phyloP scores from a whole-genome alignment of 2,329 filamentous ascomycete species.

The Lachnellula arida region DNA sequence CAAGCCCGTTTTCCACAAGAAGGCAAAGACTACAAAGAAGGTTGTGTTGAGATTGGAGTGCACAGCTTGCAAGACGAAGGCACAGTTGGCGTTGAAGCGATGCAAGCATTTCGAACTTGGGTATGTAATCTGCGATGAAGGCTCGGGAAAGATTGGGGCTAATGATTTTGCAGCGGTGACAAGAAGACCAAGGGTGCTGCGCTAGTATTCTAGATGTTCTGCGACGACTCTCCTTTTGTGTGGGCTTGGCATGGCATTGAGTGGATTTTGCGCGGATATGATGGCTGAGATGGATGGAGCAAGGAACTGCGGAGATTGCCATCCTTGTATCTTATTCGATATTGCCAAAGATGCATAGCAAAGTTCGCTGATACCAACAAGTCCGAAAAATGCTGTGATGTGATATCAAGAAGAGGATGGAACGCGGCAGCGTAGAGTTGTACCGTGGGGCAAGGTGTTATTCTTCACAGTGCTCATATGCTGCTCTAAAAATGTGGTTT shows the following conservation, averaged over 20 bases:
- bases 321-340: constrained; percentile 29
- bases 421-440: no score
- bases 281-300: constrained; percentile 23
- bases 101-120: constrained; percentile 99
- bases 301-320: constrained; percentile 18
- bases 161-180: constrained; percentile 73
- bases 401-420: neutral
- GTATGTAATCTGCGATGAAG: constrained; percentile 51
- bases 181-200: constrained; percentile 99
- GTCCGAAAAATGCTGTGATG: neutral
- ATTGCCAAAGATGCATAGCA: constrained; percentile 30
- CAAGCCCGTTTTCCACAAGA: constrained; percentile 99
- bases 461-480: no score
- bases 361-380: constrained; percentile 26
- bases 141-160: constrained; percentile 29
- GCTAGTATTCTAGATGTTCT: constrained; percentile 86
- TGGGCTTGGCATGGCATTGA: constrained; percentile 22
- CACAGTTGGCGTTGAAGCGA: constrained; percentile 95
- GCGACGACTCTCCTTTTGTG: constrained; percentile 23
- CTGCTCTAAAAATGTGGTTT: no score
- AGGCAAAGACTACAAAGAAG: constrained; percentile 99
- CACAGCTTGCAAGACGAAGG: constrained; percentile 96
- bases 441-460: no score
- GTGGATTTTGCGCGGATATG: constrained; percentile 27
- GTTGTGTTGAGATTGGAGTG: constrained; percentile 98